Percentiles rank a stretch among this genome's conserved stretches.
Conservation (phyloP, 176 grass and related monocot species). For the Zoysia pacifica region DNA sequence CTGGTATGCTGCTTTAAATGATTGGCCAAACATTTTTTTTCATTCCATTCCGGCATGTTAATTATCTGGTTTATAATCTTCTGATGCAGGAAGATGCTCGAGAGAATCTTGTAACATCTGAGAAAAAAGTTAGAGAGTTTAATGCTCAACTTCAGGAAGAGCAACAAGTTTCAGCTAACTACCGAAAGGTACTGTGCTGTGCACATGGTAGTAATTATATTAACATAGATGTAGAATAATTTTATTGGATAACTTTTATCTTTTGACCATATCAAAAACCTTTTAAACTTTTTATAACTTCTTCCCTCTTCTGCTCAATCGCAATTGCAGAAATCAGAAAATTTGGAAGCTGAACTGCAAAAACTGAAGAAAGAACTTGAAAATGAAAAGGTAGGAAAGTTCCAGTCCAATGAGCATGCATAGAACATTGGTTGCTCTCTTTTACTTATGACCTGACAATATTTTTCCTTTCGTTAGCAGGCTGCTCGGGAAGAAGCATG, state of each 20-base stretch:
- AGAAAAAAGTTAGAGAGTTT: conserved; percentile 86
- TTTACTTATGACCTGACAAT: conserved; percentile 54
- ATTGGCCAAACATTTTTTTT: background rate
- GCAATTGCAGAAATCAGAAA: conserved; percentile 77
- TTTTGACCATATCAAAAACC: too few relatives aligned
- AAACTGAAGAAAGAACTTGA: conserved; percentile 80
- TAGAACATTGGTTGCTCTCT: conserved; percentile 21
- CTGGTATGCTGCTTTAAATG: conserved; percentile 60
- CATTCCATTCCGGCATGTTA: conserved; percentile 22
- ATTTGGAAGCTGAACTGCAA: conserved; percentile 68
- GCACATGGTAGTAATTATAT: conserved; percentile 14
- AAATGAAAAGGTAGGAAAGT: conserved; percentile 91
- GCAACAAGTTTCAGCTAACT: conserved; percentile 62
- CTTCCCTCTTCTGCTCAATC: conserved; percentile 20
- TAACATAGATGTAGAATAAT: conserved; percentile 4
- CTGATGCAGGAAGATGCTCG: conserved; percentile 75
- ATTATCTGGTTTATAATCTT: conserved; percentile 35
- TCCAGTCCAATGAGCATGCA: conserved; percentile 27
- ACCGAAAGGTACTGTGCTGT: conserved; percentile 58
- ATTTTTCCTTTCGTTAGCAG: conserved; percentile 69
- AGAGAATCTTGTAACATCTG: conserved; percentile 86
- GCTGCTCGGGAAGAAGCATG: conserved; percentile 92
- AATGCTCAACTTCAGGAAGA: conserved; percentile 81
- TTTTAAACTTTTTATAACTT: background rate
- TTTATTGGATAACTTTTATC: background rate